Evolutionary conservation across 2,329 filamentous ascomycete species (phyloP).

Genomic region (Chaetothyriales sp.): DNA sequence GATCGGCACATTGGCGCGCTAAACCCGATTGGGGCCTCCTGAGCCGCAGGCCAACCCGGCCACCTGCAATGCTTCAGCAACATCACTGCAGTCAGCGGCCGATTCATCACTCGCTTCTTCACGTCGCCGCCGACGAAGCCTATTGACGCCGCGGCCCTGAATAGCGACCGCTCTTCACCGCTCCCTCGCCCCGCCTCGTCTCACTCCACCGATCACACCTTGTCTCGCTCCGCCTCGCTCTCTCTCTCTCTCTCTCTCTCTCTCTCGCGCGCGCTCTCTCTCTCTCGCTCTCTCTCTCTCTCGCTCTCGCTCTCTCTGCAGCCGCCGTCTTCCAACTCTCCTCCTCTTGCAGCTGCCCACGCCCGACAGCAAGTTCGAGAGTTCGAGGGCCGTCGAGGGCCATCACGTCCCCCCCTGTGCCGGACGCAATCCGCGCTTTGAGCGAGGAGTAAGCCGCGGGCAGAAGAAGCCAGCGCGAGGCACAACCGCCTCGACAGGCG

Average conservation of each 20-base stretch:
- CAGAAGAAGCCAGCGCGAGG: too few relatives aligned
- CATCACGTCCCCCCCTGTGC: background rate
- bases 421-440: background rate
- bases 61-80: background rate
- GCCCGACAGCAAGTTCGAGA: background rate
- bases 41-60: background rate
- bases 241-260: background rate
- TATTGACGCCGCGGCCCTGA: background rate
- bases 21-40: background rate
- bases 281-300: background rate
- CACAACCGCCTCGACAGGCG: background rate
- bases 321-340: background rate
- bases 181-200: background rate
- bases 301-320: background rate
- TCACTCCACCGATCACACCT: background rate
- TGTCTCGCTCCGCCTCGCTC: background rate
- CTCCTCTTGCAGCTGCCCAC: background rate
- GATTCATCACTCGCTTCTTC: background rate
- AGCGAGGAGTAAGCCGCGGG: background rate
- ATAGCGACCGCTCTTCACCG: background rate
- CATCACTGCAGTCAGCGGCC: background rate
- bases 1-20: background rate
- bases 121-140: background rate
- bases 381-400: background rate
- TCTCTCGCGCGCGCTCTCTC: background rate